Evolutionary conservation across 163 green algal species (phyloP), one percentile per base, ranked within the genome.

Genomic region (Chloromonas sp.): DNA sequence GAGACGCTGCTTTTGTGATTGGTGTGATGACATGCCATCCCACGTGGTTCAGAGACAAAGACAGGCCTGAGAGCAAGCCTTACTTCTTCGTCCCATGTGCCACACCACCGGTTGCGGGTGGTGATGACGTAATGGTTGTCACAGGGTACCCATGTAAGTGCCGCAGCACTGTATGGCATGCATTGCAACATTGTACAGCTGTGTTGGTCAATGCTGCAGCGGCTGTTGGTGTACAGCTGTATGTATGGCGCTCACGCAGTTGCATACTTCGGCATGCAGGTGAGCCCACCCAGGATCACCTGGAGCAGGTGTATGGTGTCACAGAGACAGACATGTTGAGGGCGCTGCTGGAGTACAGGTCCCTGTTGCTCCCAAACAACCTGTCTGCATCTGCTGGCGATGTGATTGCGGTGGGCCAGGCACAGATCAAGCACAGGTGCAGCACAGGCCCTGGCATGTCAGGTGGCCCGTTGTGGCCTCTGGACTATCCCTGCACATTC

Each of bases 341-440:
- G 5, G 78, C 78, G 36, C 15, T 82, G 78, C 2, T 60, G n/a
- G 5, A 82, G 78, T 82, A 82, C 78, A 82, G 15, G 78, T 11
- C 78, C 2, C 58, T 82, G 78, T 11, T 15, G 78, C 11, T 70
- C 13, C 5, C 78, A 15, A 82, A 82, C 78, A 82, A 82, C 78
- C 78, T 82, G 78, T 62, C 78, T 60, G 78, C 78, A 66, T 82
- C 78, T 8, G 78, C 78, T 14, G 78, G 78, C 5, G 78, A 82
- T 15, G 58, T 82, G 57, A 82, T 82, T 82, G 78, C 78, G 57
- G 78, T 66, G n/a, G 78, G 78, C 78, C 57, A 8, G 58, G 15
- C 78, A 15, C 78, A 82, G 78, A 82, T 82, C 78, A 82, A 70
- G 57, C 78, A 82, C 78, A 62, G 78, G 57, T 82, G 78, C 78